Evolutionary conservation across 1,284 basidiomycete species (phyloP).

Genomic region (Takashimella tepidaria): DNA sequence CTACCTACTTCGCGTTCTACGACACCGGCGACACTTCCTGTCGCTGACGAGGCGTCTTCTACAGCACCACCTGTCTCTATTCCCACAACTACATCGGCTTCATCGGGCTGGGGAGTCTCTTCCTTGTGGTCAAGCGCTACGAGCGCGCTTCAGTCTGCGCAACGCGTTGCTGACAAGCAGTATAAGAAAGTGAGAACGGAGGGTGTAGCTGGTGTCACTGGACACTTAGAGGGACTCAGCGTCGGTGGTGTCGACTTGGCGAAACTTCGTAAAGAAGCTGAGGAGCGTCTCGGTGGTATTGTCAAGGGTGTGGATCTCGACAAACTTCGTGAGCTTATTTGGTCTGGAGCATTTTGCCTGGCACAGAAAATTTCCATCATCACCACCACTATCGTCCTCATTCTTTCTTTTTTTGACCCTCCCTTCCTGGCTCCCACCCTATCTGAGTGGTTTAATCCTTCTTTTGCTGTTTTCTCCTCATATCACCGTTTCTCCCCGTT

Average conservation of each 20-base stretch:
- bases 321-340: slow-evolving; percentile 59
- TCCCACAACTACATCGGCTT: slow-evolving; percentile 7
- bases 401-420: neutral
- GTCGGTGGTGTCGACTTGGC: slow-evolving; percentile 74
- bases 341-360: neutral
- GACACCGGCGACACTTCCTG: slow-evolving; percentile 6
- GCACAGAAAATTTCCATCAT: slow-evolving; percentile 1
- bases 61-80: slow-evolving; percentile 3
- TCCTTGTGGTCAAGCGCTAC: slow-evolving; percentile 82
- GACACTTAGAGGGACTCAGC: slow-evolving; percentile 25
- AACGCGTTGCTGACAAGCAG: slow-evolving; percentile 81
- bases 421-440: too few species aligned
- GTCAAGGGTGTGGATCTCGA: slow-evolving; percentile 77
- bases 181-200: slow-evolving; percentile 61
- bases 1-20: slow-evolving; percentile 9
- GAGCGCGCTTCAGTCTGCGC: slow-evolving; percentile 79
- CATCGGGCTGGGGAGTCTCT: slow-evolving; percentile 45
- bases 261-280: slow-evolving; percentile 58
- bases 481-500: too few species aligned
- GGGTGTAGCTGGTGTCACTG: slow-evolving; percentile 35
- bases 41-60: slow-evolving; percentile 18
- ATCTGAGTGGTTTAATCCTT: too few species aligned
- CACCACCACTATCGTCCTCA: slow-evolving; percentile 1
- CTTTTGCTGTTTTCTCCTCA: too few species aligned
- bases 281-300: slow-evolving; percentile 50